Conservation (phyloP, 148 eudicot genomes). For the Chenopodium suecicum region DNA sequence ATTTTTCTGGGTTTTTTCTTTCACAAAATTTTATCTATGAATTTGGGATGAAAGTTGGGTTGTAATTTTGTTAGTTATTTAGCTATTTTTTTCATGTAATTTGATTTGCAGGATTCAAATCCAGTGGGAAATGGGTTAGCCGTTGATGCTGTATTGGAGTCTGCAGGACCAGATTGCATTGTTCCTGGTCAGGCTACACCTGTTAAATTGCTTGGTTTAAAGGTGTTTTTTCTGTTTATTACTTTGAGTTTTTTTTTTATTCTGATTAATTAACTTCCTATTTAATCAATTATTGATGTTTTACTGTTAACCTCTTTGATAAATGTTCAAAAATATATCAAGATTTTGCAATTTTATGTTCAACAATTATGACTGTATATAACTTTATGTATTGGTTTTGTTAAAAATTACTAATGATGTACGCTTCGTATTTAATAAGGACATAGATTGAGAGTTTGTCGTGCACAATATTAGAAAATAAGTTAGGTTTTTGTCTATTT, state of each 20-base stretch:
- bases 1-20: neutral
- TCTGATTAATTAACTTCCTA: neutral
- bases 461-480: neutral
- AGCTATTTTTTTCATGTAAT: neutral
- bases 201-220: slow-evolving; percentile 78
- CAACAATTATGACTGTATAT: too few species aligned
- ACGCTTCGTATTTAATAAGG: too few species aligned
- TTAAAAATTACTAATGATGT: too few species aligned
- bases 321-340: too few species aligned
- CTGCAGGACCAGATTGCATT: slow-evolving; percentile 97
- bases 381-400: too few species aligned
- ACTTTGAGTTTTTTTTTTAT: neutral
- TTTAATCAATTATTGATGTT: too few species aligned
- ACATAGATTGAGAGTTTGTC: too few species aligned
- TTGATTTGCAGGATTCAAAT: slow-evolving; percentile 61
- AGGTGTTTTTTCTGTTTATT: slow-evolving; percentile 43
- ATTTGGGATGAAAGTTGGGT: neutral
- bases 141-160: slow-evolving; percentile 76
- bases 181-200: slow-evolving; percentile 88
- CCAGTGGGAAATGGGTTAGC: slow-evolving; percentile 83
- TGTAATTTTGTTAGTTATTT: neutral
- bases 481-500: neutral
- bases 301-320: too few species aligned
- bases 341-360: too few species aligned
- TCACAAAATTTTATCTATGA: too few species aligned